Conservation (phyloP, 345 rosid genomes). For the Gossypium arboreum region DNA sequence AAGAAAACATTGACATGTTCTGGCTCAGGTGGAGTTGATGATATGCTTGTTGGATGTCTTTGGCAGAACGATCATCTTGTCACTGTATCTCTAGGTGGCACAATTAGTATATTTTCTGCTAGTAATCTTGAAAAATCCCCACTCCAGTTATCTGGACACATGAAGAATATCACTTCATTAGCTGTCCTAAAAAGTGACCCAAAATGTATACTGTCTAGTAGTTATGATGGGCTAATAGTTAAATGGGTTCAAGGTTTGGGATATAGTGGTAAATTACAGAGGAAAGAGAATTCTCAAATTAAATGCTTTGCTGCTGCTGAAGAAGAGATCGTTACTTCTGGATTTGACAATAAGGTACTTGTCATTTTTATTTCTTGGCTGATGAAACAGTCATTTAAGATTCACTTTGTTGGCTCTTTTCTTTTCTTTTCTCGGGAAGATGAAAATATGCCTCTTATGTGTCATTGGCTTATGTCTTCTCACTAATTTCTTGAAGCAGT, state of each 20-base stretch:
- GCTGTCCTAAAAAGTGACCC: constrained; percentile 59
- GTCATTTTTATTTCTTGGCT: not conserved
- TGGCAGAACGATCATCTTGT: constrained; percentile 90
- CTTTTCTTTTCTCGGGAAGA: not conserved
- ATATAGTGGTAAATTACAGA: constrained; percentile 65
- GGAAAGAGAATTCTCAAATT: constrained; percentile 74
- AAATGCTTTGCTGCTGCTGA: constrained; percentile 81
- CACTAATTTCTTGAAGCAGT: not conserved
- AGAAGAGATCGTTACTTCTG: constrained; percentile 81
- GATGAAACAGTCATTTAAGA: not conserved
- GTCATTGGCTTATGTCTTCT: not conserved
- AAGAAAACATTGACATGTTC: constrained; percentile 61
- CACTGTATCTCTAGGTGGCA: constrained; percentile 90
- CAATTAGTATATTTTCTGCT: constrained; percentile 67
- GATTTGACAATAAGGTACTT: constrained; percentile 82
- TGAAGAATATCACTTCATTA: constrained; percentile 78
- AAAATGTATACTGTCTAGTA: constrained; percentile 60
- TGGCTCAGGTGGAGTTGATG: constrained; percentile 80
- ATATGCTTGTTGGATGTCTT: constrained; percentile 93
- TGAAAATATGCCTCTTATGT: not conserved
- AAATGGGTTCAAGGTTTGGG: constrained; percentile 91
- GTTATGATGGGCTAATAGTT: constrained; percentile 88
- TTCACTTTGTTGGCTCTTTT: not conserved
- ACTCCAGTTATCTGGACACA: constrained; percentile 69
- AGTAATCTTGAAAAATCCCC: constrained; percentile 75